Evolutionary conservation across 352 stramenopile genomes (phyloP).

Genomic region (Phytophthora uliginosa): DNA sequence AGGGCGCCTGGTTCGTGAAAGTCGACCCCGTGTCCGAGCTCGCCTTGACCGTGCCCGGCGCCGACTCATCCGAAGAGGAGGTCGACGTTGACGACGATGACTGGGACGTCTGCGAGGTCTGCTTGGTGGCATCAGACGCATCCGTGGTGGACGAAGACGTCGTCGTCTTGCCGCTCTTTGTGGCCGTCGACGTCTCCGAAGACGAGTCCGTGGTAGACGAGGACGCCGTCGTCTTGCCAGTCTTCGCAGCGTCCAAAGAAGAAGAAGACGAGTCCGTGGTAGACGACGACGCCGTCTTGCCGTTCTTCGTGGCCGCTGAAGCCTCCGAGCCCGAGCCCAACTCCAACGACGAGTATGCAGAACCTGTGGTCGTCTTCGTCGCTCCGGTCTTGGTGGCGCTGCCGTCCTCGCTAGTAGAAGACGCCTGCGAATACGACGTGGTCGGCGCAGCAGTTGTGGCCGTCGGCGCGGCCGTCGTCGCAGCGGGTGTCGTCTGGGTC

Average conservation of each 20-base stretch:
- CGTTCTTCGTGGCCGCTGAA: conserved; percentile 3
- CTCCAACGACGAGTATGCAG: background rate
- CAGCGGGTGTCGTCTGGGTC: background rate
- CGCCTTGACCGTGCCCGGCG: conserved; percentile 46
- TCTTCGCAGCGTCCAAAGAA: background rate
- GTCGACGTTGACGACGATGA: conserved; percentile 5
- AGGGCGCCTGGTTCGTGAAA: conserved; percentile 40
- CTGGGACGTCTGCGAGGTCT: conserved; percentile 8
- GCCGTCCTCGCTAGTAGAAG: background rate
- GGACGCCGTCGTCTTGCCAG: conserved; percentile 18
- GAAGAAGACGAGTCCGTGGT: background rate
- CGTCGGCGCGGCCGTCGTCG: conserved; percentile 14
- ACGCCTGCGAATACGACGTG: conserved; percentile 10
- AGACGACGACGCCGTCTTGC: conserved; percentile 5
- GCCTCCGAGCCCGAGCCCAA: background rate
- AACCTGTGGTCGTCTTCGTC: conserved; percentile 2
- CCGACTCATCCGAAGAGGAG: conserved; percentile 13
- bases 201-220: conserved; percentile 10
- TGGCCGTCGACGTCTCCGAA: conserved; percentile 1
- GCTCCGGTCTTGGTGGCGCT: conserved; percentile 15
- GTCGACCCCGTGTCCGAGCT: conserved; percentile 43
- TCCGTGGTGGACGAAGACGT: conserved; percentile 7
- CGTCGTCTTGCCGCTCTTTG: conserved; percentile 21
- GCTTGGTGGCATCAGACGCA: conserved; percentile 12
- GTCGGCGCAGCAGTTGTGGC: background rate